Percentiles rank a stretch among this genome's conserved stretches.
Evolutionary conservation across 305 asterid species (phyloP).

Genomic region (Salvia sclarea): DNA sequence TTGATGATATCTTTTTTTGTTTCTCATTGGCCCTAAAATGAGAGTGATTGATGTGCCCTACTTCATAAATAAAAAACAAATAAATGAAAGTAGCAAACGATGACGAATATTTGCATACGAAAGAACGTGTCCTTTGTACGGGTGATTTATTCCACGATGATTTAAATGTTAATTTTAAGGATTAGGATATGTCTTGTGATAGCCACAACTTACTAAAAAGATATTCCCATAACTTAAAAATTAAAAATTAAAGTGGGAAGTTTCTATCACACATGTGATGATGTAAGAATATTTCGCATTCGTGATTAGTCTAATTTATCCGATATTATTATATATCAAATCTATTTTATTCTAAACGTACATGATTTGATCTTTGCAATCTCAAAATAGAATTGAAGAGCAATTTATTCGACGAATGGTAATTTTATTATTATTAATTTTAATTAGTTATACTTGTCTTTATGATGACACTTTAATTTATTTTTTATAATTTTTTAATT

Average conservation of each 20-base stretch:
- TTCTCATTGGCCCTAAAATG: background rate
- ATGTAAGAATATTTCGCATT: constrained; percentile 25
- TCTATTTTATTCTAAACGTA: constrained; percentile 11
- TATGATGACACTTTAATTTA: background rate
- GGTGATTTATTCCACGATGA: constrained; percentile 26
- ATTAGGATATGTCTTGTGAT: constrained; percentile 24
- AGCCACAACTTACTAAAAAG: constrained; percentile 1
- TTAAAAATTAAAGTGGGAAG: background rate
- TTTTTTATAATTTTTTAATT: background rate
- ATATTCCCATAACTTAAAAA: background rate
- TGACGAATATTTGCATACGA: constrained; percentile 44
- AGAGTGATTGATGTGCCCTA: constrained; percentile 37
- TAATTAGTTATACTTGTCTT: background rate
- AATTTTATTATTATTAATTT: background rate
- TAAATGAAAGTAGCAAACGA: constrained; percentile 24
- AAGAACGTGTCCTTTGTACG: constrained; percentile 43
- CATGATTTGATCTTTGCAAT: constrained; percentile 20
- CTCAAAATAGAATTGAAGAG: background rate
- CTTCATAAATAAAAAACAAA: constrained; percentile 4
- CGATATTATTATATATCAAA: constrained; percentile 20
- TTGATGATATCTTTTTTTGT: background rate
- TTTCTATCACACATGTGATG: constrained; percentile 8
- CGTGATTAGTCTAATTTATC: constrained; percentile 27
- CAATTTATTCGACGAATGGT: background rate
- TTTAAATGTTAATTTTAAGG: constrained; percentile 12